Percentiles rank a stretch among this genome's conserved stretches.
These are phyloP conservation scores for Lumnitzera littorea DNA, from an alignment of 345 rosid species.

Conservation along the genomic window DNA sequence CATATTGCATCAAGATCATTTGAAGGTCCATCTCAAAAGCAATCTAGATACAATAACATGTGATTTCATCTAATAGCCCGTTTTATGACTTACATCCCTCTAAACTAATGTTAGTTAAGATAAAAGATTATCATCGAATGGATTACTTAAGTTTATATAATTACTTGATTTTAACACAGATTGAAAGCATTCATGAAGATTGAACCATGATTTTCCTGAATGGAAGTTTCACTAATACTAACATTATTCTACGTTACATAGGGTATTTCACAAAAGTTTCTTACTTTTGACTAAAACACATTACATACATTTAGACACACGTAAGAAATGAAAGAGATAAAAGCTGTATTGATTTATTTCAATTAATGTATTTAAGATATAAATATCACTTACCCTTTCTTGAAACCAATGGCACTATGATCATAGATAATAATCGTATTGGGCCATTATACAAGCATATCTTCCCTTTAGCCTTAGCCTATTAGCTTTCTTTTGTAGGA, in stretches of 20 bases:
- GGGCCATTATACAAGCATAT: constrained; percentile 77
- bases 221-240: constrained; percentile 36
- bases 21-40: constrained; percentile 33
- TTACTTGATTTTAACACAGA: constrained; percentile 27
- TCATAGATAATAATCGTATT: constrained; percentile 65
- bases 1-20: constrained; percentile 52
- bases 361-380: constrained; percentile 38
- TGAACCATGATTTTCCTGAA: constrained; percentile 54
- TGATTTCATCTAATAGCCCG: constrained; percentile 69
- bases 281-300: neutral
- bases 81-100: too few relatives aligned
- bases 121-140: too few relatives aligned
- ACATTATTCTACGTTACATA: constrained; percentile 71
- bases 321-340: neutral
- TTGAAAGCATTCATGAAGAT: constrained; percentile 44
- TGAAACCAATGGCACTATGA: constrained; percentile 58
- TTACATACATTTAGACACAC: neutral
- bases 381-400: constrained; percentile 87
- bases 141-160: too few relatives aligned
- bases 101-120: too few relatives aligned
- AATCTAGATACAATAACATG: constrained; percentile 37
- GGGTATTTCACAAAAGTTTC: constrained; percentile 31
- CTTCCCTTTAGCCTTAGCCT: constrained; percentile 63
- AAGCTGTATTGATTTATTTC: neutral
- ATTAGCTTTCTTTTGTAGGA: constrained; percentile 76